Conservation (phyloP, 768 basidiomycete genomes). For the Tylopilus rubrobrunneus region DNA sequence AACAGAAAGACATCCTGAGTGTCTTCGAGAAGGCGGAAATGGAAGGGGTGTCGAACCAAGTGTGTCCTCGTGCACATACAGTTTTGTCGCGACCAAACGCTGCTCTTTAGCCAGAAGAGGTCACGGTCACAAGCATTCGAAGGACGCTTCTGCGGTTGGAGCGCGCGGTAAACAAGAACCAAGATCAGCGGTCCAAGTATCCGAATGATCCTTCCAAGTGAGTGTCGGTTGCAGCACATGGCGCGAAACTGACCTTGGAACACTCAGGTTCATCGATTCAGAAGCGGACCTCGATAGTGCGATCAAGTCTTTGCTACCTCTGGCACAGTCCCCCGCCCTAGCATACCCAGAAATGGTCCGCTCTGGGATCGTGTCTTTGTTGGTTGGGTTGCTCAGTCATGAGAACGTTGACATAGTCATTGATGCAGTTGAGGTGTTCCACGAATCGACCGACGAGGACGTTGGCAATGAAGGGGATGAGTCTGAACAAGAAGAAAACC, state of each 20-base stretch:
- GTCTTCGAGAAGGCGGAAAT: slow-evolving; percentile 81
- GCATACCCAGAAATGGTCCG: slow-evolving; percentile 89
- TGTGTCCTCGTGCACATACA: slow-evolving; percentile 35
- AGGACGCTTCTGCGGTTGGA: slow-evolving; percentile 79
- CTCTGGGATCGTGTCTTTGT: slow-evolving; percentile 61
- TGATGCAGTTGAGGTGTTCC: slow-evolving; percentile 86
- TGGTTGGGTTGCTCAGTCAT: slow-evolving; percentile 87
- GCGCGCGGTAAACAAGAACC: slow-evolving; percentile 89
- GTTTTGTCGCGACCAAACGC: not conserved
- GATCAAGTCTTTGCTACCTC: slow-evolving; percentile 81
- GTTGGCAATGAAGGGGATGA: slow-evolving; percentile 76
- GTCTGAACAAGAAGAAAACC: slow-evolving; percentile 54
- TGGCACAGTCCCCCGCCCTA: slow-evolving; percentile 77
- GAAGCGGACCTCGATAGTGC: slow-evolving; percentile 91
- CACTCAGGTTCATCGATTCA: slow-evolving; percentile 90
- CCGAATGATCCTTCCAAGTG: slow-evolving; percentile 90
- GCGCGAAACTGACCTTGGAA: slow-evolving; percentile 2
- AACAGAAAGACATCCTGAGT: slow-evolving; percentile 93
- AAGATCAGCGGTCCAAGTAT: slow-evolving; percentile 94
- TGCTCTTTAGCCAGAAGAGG: slow-evolving; percentile 51
- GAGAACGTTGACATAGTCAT: slow-evolving; percentile 98
- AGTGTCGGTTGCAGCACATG: slow-evolving; percentile 8
- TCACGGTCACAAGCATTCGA: slow-evolving; percentile 69
- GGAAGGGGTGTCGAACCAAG: slow-evolving; percentile 63
- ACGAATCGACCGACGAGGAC: slow-evolving; percentile 96